Evolutionary conservation across 768 basidiomycete species (phyloP), one percentile per base, ranked within the genome.

Genomic region (Infundibulicybe gibba): DNA sequence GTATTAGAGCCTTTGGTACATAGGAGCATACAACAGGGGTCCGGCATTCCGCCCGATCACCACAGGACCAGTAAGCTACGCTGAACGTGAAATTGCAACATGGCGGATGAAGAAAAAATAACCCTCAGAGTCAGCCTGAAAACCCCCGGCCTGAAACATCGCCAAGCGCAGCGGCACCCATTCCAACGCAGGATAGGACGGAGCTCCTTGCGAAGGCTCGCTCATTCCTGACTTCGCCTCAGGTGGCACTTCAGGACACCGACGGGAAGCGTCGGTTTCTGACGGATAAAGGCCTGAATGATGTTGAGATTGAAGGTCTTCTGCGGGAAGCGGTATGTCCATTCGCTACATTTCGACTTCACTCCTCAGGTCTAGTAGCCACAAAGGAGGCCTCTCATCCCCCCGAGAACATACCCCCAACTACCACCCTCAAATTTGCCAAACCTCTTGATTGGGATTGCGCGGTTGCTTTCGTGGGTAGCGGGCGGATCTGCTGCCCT

Each of bases 401-500:
- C 87, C 15, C 85, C 87, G 0, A 76, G 85, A 53, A 81, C 83
- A 41, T 90, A 90, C 55, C 87, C 87, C 3, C 78, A 76, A 49
- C 76, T 71, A 10, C 77, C 81, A 4, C 86, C 86, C 2, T 90
- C 87, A 3, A 79, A 76, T 54, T 64, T 90, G 1, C 87, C 87
- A 0, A 71, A 73, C 39, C 71, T 90, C 33, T 65, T 90, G n/a
- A 61, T 81, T 10, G 86, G 82, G 2, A 63, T 83, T 14, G 63
- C 70, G 19, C 76, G 85, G 37, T 63, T 88, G 15, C 74, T 85
- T 42, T 69, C 74, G 10, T 90, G 87, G 89, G 57, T 87, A 47
- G 70, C 75, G 1, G 84, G 88, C 5, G 75, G 83, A 9, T 81
- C 83, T 39, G 76, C 80, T 1, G 62, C 72, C 1, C 58, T 85